A percentile compares a stretch with the other conserved stretches of the same genome.
These are phyloP conservation scores for Ashbya aceris DNA, from an alignment of 1,139 yeast species.

Conservation along the genomic window DNA sequence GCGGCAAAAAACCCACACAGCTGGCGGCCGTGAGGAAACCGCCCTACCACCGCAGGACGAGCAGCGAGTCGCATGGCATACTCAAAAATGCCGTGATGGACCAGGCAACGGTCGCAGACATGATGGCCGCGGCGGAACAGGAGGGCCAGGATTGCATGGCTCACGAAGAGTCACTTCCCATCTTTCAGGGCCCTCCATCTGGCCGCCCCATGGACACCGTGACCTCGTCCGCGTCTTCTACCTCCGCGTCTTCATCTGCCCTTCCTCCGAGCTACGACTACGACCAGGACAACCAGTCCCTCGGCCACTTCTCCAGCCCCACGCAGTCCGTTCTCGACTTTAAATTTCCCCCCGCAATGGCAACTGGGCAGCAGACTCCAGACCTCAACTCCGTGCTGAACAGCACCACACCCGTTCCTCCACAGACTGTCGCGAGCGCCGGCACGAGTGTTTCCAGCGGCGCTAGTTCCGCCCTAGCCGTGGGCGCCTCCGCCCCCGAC, in stretches of 20 bases:
- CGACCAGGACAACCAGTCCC: conserved; percentile 2
- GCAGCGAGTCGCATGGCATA: conserved; percentile 1
- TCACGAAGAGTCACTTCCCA: background rate
- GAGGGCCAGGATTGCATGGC: background rate
- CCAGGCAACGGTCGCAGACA: background rate
- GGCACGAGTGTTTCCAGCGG: conserved; percentile 1
- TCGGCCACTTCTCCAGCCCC: conserved; percentile 3
- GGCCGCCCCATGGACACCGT: background rate
- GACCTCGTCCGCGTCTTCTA: background rate
- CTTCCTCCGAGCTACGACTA: conserved; percentile 1
- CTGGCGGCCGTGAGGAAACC: background rate
- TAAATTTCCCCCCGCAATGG: conserved; percentile 2
- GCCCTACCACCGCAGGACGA: background rate
- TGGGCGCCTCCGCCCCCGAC: conserved; percentile 4
- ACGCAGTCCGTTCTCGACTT: conserved; percentile 4
- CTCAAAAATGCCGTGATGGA: conserved; percentile 1
- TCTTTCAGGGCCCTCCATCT: background rate
- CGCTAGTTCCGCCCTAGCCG: conserved; percentile 1
- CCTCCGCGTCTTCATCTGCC: conserved; percentile 2
- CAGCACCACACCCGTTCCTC: background rate
- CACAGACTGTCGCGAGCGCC: background rate
- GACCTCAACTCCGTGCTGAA: conserved; percentile 11
- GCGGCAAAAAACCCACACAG: background rate
- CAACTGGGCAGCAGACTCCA: conserved; percentile 4
- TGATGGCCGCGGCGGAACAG: background rate